phyloP scores from a whole-genome alignment of 352 stramenopile species.

The Pythium phragmiticola region DNA sequence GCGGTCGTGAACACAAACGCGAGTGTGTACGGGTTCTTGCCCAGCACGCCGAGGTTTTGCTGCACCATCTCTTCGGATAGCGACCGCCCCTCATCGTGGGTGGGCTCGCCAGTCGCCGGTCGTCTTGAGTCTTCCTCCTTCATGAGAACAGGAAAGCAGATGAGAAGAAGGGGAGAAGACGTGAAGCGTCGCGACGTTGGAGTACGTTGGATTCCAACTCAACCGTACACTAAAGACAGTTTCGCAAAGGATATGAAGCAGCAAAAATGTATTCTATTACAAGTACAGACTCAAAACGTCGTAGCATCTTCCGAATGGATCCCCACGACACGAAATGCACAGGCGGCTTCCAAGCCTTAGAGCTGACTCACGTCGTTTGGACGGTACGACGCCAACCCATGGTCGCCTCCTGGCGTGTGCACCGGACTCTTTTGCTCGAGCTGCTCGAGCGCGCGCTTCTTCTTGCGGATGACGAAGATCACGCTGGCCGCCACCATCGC shows the following conservation, averaged over 20 bases:
- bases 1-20: slow-evolving; percentile 64
- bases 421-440: slow-evolving; percentile 43
- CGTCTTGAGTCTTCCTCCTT: background rate
- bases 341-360: background rate
- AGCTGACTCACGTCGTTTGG: slow-evolving; percentile 6
- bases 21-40: slow-evolving; percentile 64
- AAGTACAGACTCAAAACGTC: no score
- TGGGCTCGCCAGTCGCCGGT: background rate
- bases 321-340: background rate
- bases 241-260: no score
- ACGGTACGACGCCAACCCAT: slow-evolving; percentile 6
- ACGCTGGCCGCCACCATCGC: slow-evolving; percentile 38
- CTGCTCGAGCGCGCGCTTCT: slow-evolving; percentile 46
- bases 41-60: slow-evolving; percentile 44
- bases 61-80: slow-evolving; percentile 38
- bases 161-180: no score
- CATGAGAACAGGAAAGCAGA: background rate
- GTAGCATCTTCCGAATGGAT: no score
- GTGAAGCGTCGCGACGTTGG: no score
- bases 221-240: no score
- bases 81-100: background rate
- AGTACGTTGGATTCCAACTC: no score
- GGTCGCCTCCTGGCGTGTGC: slow-evolving; percentile 12
- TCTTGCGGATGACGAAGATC: slow-evolving; percentile 51
- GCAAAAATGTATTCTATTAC: no score